Evolutionary conservation across 106 monocot species (phyloP).

Genomic region (Phalaenopsis aphrodite): DNA sequence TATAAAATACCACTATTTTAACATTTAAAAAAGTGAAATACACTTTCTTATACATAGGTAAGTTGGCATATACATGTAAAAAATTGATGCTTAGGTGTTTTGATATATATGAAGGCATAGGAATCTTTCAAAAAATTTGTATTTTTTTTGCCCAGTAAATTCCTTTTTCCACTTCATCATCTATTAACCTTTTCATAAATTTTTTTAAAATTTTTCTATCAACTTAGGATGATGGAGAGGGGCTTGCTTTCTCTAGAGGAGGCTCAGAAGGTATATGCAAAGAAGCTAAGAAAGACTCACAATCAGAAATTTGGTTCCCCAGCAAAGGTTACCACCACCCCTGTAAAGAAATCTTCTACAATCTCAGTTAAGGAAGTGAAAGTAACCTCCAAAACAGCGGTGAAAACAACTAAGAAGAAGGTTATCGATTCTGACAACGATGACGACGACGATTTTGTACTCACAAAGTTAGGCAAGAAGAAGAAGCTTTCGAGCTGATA

Average conservation of each 20-base stretch:
- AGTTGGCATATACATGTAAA: too few species aligned
- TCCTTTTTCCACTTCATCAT: not conserved
- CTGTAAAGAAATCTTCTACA: not conserved
- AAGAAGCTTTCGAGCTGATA: constrained; percentile 20
- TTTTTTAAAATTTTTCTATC: not conserved
- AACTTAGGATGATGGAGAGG: constrained; percentile 82
- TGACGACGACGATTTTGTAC: constrained; percentile 37
- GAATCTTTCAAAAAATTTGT: too few species aligned
- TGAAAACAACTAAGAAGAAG: constrained; percentile 38
- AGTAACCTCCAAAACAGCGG: constrained; percentile 6
- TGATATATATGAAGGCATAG: too few species aligned
- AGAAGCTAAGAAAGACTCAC: constrained; percentile 39
- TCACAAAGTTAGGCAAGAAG: constrained; percentile 30
- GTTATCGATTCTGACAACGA: constrained; percentile 18
- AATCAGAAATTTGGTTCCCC: constrained; percentile 45
- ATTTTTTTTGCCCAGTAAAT: not conserved
- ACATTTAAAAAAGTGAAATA: too few species aligned
- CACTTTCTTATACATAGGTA: too few species aligned
- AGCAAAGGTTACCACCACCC: constrained; percentile 6
- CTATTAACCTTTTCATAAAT: not conserved
- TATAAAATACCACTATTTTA: too few species aligned
- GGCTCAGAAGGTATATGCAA: constrained; percentile 51
- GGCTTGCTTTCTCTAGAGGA: constrained; percentile 53
- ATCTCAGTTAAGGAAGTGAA: not conserved
- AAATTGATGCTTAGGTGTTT: too few species aligned